These are phyloP conservation scores for Phytophthora tentaculata DNA, from an alignment of 352 stramenopile genomes.

Conservation along the genomic window DNA sequence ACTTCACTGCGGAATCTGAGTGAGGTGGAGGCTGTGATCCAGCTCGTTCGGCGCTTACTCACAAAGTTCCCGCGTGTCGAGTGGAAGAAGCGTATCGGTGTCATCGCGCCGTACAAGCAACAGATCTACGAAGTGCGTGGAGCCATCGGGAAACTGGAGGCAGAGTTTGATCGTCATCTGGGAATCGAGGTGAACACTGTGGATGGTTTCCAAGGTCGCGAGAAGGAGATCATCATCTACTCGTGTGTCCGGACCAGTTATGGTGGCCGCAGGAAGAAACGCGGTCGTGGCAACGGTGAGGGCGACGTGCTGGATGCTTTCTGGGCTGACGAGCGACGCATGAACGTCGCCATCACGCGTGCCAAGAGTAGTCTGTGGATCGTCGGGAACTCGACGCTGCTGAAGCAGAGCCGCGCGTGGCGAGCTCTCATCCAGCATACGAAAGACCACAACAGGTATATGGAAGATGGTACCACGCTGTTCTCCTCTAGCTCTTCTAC, in stretches of 20 bases:
- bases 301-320: slow-evolving; percentile 81
- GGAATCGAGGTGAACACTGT: slow-evolving; percentile 94
- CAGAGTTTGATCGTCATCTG: slow-evolving; percentile 48
- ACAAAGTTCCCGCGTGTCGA: slow-evolving; percentile 72
- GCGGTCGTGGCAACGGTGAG: slow-evolving; percentile 13
- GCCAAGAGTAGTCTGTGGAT: slow-evolving; percentile 95
- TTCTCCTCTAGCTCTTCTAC: slow-evolving; percentile 16
- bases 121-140: slow-evolving; percentile 93
- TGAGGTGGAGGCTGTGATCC: slow-evolving; percentile 76
- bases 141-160: slow-evolving; percentile 69
- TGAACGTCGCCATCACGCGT: slow-evolving; percentile 99
- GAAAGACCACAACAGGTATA: slow-evolving; percentile 59
- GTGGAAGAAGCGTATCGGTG: slow-evolving; percentile 92
- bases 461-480: slow-evolving; percentile 36
- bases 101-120: slow-evolving; percentile 99
- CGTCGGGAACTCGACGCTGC: slow-evolving; percentile 74
- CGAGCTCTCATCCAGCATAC: slow-evolving; percentile 68
- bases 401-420: slow-evolving; percentile 76
- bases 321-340: slow-evolving; percentile 96
- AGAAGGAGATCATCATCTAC: slow-evolving; percentile 98
- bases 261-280: slow-evolving; percentile 60
- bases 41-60: slow-evolving; percentile 93
- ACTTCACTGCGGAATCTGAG: slow-evolving; percentile 81
- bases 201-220: slow-evolving; percentile 97
- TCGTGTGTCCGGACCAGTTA: slow-evolving; percentile 96